These are phyloP conservation scores for Blastobotrys indianensis DNA, from an alignment of 1,139 yeast genomes.

Conservation along the genomic window DNA sequence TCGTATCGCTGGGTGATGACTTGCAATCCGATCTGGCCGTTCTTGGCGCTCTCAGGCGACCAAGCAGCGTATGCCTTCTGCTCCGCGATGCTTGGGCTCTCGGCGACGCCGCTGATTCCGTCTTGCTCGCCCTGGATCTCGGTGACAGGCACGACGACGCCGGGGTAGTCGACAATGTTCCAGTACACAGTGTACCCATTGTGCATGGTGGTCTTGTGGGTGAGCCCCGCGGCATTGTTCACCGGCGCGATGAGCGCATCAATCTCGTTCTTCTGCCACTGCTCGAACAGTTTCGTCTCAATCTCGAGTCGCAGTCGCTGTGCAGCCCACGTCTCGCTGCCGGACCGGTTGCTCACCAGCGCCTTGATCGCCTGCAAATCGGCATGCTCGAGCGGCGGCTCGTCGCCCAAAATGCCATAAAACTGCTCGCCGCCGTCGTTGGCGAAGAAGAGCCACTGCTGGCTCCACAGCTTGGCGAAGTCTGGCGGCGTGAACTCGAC, in stretches of 20 bases:
- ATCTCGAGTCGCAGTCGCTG: conserved; percentile 4
- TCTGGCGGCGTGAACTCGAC: conserved; percentile 39
- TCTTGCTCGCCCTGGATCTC: conserved; percentile 34
- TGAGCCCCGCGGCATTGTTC: conserved; percentile 26
- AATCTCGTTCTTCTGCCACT: conserved; percentile 17
- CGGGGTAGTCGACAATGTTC: conserved; percentile 45
- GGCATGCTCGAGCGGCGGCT: conserved; percentile 4
- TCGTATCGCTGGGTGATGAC: conserved; percentile 44
- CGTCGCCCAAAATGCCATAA: background rate
- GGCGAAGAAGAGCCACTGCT: conserved; percentile 13
- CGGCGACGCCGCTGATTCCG: conserved; percentile 25
- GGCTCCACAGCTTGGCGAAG: conserved; percentile 10
- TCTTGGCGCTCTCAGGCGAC: conserved; percentile 42
- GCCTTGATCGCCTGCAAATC: background rate
- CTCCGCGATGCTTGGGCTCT: conserved; percentile 4
- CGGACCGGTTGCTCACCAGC: conserved; percentile 15
- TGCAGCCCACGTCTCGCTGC: conserved; percentile 18
- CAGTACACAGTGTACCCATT: conserved; percentile 40
- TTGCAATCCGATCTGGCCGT: conserved; percentile 51
- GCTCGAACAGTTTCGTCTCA: conserved; percentile 8
- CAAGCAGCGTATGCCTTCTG: conserved; percentile 30
- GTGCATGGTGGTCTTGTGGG: conserved; percentile 16
- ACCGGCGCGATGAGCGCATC: conserved; percentile 38
- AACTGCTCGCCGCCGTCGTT: conserved; percentile 17
- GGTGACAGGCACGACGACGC: conserved; percentile 44